phyloP scores from a whole-genome alignment of 1,139 yeast species.

The Yamadazyma diospyri region DNA sequence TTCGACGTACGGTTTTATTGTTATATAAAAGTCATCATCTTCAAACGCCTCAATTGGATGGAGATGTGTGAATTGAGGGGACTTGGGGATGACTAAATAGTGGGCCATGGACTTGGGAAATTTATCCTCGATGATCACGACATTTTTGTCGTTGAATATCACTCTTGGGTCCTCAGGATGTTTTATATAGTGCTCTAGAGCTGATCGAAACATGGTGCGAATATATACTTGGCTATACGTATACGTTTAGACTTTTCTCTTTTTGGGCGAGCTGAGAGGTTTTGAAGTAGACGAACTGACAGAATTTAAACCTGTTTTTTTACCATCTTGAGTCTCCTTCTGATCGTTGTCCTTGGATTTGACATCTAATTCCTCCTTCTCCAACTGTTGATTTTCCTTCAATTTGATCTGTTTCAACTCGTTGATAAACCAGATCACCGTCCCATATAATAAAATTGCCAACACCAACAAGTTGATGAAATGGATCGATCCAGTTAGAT shows the following conservation, averaged over 20 bases:
- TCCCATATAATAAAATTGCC: conserved; percentile 68
- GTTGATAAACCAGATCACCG: conserved; percentile 82
- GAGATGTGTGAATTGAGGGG: conserved; percentile 28
- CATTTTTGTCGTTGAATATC: conserved; percentile 48
- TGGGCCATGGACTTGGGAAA: conserved; percentile 68
- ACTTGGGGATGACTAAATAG: conserved; percentile 58
- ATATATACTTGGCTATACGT: conserved; percentile 2
- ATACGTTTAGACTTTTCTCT: conserved; percentile 15
- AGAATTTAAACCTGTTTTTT: background rate
- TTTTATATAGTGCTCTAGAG: conserved; percentile 32
- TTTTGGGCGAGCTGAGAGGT: conserved; percentile 11
- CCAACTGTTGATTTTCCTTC: conserved; percentile 20
- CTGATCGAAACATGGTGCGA: conserved; percentile 22
- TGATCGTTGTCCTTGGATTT: conserved; percentile 2
- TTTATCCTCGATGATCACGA: conserved; percentile 54
- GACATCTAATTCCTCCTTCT: conserved; percentile 7
- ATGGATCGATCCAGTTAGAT: conserved; percentile 68
- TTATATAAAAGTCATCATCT: conserved; percentile 27
- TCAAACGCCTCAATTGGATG: conserved; percentile 57
- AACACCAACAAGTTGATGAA: conserved; percentile 70
- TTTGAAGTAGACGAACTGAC: conserved; percentile 3
- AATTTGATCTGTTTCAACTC: conserved; percentile 59
- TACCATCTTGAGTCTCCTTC: conserved; percentile 4
- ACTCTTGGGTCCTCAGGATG: conserved; percentile 25
- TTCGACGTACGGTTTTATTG: conserved; percentile 37